phyloP scores from a whole-genome alignment of 208 protist species.

The Crithidia acanthocephali region DNA sequence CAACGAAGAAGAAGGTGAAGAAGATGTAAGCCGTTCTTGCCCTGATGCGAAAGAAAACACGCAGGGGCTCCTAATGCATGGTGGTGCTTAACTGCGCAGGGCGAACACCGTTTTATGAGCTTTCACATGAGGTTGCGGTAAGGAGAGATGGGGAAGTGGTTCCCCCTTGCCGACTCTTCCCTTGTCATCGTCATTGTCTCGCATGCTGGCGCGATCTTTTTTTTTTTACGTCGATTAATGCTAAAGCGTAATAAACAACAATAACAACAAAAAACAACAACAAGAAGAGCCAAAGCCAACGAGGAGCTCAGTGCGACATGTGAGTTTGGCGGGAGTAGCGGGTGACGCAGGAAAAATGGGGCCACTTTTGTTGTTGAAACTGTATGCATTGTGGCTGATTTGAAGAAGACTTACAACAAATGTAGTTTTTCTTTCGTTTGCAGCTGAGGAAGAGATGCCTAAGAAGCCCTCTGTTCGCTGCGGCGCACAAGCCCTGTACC shows the following conservation, averaged over 20 bases:
- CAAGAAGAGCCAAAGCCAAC: background rate
- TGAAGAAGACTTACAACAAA: too few species aligned
- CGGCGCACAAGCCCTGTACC: too few species aligned
- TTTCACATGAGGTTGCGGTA: background rate
- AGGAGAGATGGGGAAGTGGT: too few species aligned
- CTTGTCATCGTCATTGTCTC: background rate
- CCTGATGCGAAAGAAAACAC: background rate
- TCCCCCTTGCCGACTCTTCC: background rate
- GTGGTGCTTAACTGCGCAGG: slow-evolving; percentile 4
- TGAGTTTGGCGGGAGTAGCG: too few species aligned
- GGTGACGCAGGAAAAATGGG: too few species aligned
- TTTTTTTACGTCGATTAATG: background rate
- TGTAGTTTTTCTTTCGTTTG: too few species aligned
- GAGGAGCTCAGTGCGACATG: too few species aligned
- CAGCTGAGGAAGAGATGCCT: too few species aligned
- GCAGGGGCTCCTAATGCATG: too few species aligned
- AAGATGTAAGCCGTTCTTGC: slow-evolving; percentile 19
- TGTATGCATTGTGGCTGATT: too few species aligned
- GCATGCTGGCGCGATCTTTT: background rate
- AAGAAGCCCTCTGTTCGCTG: too few species aligned
- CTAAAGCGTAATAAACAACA: background rate
- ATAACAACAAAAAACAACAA: background rate
- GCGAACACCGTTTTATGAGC: background rate
- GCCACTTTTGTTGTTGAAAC: too few species aligned
- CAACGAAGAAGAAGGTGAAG: slow-evolving; percentile 24